Conservation (phyloP, 192 early-diverging fungal genomes). For the Dissophora globulifera region DNA sequence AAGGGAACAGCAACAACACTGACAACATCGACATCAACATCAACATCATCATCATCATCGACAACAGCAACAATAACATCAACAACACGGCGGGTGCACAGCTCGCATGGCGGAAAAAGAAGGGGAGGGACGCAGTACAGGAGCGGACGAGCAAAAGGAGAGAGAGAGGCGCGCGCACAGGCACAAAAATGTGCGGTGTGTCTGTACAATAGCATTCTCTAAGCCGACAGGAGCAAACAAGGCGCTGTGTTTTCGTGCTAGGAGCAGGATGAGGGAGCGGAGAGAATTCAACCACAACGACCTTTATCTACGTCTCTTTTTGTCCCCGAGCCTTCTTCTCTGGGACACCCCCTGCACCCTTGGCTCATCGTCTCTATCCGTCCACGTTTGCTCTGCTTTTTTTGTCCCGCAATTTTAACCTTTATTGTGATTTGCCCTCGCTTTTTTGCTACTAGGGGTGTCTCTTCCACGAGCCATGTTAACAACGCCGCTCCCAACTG, state of each 20-base stretch:
- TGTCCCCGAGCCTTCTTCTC: no score
- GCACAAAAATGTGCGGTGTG: neutral
- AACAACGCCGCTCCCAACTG: constrained; percentile 12
- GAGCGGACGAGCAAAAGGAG: neutral
- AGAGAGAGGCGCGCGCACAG: neutral
- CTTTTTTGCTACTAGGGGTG: constrained; percentile 24
- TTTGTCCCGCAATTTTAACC: constrained; percentile 11
- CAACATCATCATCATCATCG: neutral
- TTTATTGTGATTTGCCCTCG: neutral
- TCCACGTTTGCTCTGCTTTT: neutral
- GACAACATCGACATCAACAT: neutral
- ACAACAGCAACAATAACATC: neutral
- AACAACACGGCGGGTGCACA: neutral
- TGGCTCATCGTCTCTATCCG: neutral
- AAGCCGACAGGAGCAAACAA: no score
- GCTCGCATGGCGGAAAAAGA: neutral
- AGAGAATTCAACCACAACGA: no score
- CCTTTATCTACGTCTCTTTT: no score
- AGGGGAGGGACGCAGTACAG: neutral
- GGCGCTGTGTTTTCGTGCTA: no score
- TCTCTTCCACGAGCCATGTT: constrained; percentile 5
- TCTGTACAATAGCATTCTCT: no score
- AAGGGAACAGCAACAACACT: neutral
- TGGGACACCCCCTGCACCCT: no score
- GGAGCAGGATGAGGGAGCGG: no score